A percentile compares a stretch with the other conserved stretches of the same genome.
Conservation (phyloP, 116 monocot species). For the Phalaenopsis hybrid region DNA sequence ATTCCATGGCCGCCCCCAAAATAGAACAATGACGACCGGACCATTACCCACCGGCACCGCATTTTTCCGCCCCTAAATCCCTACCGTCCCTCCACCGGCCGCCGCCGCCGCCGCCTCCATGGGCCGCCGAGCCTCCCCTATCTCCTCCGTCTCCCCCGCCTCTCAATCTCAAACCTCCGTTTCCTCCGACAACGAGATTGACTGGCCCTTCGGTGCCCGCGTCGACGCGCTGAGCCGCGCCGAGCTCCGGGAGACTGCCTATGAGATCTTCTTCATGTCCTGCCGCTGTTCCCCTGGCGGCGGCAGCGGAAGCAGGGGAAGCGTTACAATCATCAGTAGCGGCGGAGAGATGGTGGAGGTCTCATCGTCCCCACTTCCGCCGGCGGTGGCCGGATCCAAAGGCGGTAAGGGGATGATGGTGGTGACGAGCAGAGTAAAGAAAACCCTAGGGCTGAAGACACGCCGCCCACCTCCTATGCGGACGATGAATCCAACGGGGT, state of each 20-base stretch:
- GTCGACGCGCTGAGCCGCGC: constrained; percentile 48
- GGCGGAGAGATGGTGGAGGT: background rate
- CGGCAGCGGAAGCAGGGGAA: constrained; percentile 5
- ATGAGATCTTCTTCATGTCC: constrained; percentile 93
- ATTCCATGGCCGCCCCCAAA: no score
- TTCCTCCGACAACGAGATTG: constrained; percentile 17
- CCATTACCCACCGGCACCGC: no score
- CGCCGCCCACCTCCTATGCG: constrained; percentile 45
- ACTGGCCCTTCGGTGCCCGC: constrained; percentile 69
- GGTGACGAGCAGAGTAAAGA: constrained; percentile 71
- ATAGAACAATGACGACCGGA: no score
- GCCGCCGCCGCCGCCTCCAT: constrained; percentile 1
- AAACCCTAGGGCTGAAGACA: constrained; percentile 63
- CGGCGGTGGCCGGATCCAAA: constrained; percentile 1
- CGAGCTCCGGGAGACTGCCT: constrained; percentile 81
- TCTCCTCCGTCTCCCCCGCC: constrained; percentile 19
- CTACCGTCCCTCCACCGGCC: background rate
- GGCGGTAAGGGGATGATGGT: constrained; percentile 38
- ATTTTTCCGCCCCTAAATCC: background rate
- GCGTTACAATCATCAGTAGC: background rate
- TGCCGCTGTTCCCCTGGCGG: constrained; percentile 80
- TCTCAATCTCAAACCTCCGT: constrained; percentile 10
- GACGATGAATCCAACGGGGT: constrained; percentile 17
- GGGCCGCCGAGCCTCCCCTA: constrained; percentile 8
- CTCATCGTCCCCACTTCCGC: background rate